Conservation (phyloP, 805 yeast species). For the Sugiyamaella lignohabitans region DNA sequence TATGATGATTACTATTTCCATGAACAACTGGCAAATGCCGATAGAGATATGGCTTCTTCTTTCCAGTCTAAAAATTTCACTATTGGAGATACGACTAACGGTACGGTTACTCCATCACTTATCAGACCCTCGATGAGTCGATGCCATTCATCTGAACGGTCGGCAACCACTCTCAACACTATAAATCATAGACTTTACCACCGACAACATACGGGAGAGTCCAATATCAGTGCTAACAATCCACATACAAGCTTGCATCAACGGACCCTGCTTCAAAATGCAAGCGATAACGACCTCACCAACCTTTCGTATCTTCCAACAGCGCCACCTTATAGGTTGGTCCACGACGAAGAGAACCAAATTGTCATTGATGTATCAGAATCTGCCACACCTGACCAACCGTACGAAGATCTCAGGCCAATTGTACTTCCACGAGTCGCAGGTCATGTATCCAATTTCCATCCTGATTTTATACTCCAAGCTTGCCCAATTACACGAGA, state of each 20-base stretch:
- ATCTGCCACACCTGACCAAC: neutral
- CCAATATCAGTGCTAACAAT: too few species aligned
- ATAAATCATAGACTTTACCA: neutral
- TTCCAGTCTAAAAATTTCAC: neutral
- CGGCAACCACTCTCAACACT: conserved; percentile 1
- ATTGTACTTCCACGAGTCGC: conserved; percentile 21
- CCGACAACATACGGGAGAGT: neutral
- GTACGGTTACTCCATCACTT: neutral
- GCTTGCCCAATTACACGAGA: conserved; percentile 20
- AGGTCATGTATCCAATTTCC: conserved; percentile 23
- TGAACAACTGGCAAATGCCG: neutral
- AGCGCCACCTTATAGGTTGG: neutral
- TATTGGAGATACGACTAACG: neutral
- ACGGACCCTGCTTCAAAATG: neutral
- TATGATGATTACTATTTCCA: conserved; percentile 9
- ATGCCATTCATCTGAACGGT: conserved; percentile 3
- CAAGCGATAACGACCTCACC: neutral
- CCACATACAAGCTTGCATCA: neutral
- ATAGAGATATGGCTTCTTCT: conserved; percentile 1
- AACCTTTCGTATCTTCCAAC: neutral
- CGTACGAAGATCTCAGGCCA: conserved; percentile 5
- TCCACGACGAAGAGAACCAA: neutral
- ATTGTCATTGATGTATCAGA: conserved; percentile 4
- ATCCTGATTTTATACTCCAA: conserved; percentile 25
- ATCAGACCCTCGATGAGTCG: neutral